Base-by-base conservation (phyloP, 2,329 filamentous ascomycete species). In the Aspergillus oerlinghausenensis region DNA sequence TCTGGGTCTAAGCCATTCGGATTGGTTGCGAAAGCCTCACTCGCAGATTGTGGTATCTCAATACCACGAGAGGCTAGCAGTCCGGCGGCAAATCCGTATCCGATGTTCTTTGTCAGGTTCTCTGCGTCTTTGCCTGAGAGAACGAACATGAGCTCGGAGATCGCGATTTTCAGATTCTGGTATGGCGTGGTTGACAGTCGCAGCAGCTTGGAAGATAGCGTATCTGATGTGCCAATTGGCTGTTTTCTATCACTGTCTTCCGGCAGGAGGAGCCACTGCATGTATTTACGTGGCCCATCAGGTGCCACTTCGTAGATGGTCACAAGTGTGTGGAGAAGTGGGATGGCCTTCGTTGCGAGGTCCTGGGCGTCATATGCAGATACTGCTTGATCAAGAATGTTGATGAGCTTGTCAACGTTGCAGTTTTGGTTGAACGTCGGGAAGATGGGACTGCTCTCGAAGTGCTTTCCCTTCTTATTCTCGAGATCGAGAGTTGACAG, bases 1-100 rank as follows among this genome's bases (percentile, higher is more conserved):
- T 65, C 60, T 2, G 66, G 50, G 49, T 68, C 60, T 11, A 68
- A 52, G 3, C 60, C 62, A 21, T 63, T 57, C 5, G 62, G 21
- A 21, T 66, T 68, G 4, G 65, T 72, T 38, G 77, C 79, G 66
- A 77, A 80, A 6, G 81, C 79, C 63, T 87, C 82, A 9, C 85
- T 75, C 1, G 86, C 83, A 54, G 81, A 86, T 57, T 86, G 80
- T 0, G 92, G 90, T 23, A 96, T 79, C 0, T 87, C 81, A 11
- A 97, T 85, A 55, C 94, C 90, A 60, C 93, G 89, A 60, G 89
- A 88, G 76, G 92, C 88, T 17, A 99, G 78, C 70, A 94, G 96
- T 0, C 94, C 94, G 0, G 92, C 90, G 0, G 94, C 94, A 68
- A 90, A 96, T 0, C 94, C 94, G 69, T 96, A 99, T 0, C 94